These are phyloP conservation scores for Penstemon newberryi DNA, from an alignment of 257 asterid genomes.

Conservation along the genomic window DNA sequence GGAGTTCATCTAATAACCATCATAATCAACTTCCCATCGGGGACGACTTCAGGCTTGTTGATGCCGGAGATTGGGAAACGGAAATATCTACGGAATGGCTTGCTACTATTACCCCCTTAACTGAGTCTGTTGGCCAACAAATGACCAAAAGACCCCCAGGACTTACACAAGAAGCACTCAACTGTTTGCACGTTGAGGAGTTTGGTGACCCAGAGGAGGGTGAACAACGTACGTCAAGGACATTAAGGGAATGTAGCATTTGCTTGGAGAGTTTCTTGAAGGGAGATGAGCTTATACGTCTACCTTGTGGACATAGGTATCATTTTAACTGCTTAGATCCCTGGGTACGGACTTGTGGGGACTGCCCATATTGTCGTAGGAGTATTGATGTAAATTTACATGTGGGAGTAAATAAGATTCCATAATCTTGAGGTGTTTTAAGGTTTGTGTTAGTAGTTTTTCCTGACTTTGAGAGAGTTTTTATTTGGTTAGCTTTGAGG, in stretches of 20 bases:
- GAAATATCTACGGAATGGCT: conserved; percentile 51
- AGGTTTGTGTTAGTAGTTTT: conserved; percentile 8
- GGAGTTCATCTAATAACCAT: conserved; percentile 40
- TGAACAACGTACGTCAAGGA: conserved; percentile 32
- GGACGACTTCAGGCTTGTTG: conserved; percentile 56
- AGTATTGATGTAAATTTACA: conserved; percentile 32
- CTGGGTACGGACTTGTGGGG: conserved; percentile 76
- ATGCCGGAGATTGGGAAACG: conserved; percentile 65
- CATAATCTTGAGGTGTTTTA: conserved; percentile 15
- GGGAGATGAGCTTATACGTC: conserved; percentile 63
- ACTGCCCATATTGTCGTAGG: conserved; percentile 90
- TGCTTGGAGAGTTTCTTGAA: conserved; percentile 75
- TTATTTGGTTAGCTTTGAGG: conserved; percentile 23
- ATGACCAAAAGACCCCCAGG: conserved; percentile 64
- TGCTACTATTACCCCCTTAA: conserved; percentile 34
- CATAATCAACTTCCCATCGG: conserved; percentile 31
- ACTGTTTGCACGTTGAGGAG: conserved; percentile 45
- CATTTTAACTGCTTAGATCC: conserved; percentile 74
- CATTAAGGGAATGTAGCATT: conserved; percentile 51
- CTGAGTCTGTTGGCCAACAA: conserved; percentile 32
- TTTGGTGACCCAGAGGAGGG: conserved; percentile 34
- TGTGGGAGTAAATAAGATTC: conserved; percentile 18
- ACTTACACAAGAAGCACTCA: conserved; percentile 58
- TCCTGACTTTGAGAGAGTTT: conserved; percentile 1
- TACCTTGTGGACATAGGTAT: conserved; percentile 75